Evolutionary conservation across 2,329 filamentous ascomycete genomes (phyloP), one percentile per base, ranked within the genome.

Genomic region (Pseudogymnoascus sp.): DNA sequence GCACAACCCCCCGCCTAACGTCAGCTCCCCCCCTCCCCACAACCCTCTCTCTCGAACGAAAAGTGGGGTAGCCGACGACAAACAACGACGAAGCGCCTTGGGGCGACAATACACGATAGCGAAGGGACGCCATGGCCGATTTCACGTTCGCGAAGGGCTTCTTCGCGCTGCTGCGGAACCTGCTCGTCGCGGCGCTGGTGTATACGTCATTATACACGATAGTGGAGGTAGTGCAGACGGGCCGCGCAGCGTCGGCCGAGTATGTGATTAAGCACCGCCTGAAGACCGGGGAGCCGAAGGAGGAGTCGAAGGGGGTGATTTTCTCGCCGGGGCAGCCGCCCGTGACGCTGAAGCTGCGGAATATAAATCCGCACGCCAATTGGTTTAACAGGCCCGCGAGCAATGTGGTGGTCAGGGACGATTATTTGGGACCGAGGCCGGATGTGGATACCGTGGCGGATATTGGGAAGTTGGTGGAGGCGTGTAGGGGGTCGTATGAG

Each of bases 401-500:
- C 66, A 76, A 80, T 26, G 80, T 82, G 61, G 73, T 76, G 42
- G 73, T 76, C 60, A 80, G 78, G 68, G 82, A 83, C 70, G 79
- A 80, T 68, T 84, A 78, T 68, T 69, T 82, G 64, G 81, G 81
- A 3, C 73, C 75, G 35, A 75, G 82, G 59, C 81, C 81, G 3
- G 75, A 82, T 66, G 76, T 81, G 47, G 79, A 84, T 68, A 82
- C 79, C 19, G 76, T 81, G 68, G 82, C 81, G 19, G 80, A 83
- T 67, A 71, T 82, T 63, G 76, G 80, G 62, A 76, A 78, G 71
- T 69, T 84, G 63, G 77, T 84, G 10, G 78, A 83, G 67, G 76
- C 79, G 66, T 84, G 82, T 70, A 73, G 80, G 67, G 82, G 82
- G 13, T 78, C 79, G 38, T 80, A 81, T 65, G 69, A 71, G 60